Percentiles rank a stretch among this genome's conserved stretches.
phyloP scores from a whole-genome alignment of 2,329 filamentous ascomycete genomes.

The Cladosporium sp. region DNA sequence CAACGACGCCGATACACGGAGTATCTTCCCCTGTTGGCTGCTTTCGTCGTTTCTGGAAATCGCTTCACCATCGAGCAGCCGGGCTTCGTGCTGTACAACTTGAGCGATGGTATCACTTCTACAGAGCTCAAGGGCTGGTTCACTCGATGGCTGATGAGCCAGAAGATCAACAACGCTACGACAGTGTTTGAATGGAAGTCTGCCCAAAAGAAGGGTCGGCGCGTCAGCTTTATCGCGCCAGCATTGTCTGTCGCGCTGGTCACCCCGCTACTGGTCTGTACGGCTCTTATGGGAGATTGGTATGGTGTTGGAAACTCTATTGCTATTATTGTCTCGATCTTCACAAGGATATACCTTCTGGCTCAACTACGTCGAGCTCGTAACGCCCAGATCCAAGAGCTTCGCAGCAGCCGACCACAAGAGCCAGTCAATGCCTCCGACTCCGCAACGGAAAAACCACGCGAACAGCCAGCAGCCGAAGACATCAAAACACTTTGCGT shows the following conservation, averaged over 20 bases:
- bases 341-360: slow-evolving; percentile 4
- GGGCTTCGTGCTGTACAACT: slow-evolving; percentile 15
- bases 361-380: slow-evolving; percentile 2
- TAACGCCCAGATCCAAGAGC: background rate
- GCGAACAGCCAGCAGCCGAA: no score
- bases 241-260: background rate
- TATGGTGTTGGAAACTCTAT: slow-evolving; percentile 12
- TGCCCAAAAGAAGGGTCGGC: background rate
- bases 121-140: slow-evolving; percentile 16
- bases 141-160: slow-evolving; percentile 11
- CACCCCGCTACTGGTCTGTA: slow-evolving; percentile 1
- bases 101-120: slow-evolving; percentile 15
- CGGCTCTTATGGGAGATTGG: slow-evolving; percentile 13
- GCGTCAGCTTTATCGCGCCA: background rate
- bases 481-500: background rate
- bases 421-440: background rate
- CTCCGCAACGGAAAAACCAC: background rate
- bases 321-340: slow-evolving; percentile 10
- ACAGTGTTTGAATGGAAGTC: slow-evolving; percentile 11
- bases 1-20: slow-evolving; percentile 13
- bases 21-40: slow-evolving; percentile 15
- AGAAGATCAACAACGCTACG: slow-evolving; percentile 13
- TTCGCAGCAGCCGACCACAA: background rate
- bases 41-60: slow-evolving; percentile 14
- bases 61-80: slow-evolving; percentile 13